Evolutionary conservation across 345 rosid species (phyloP).

Genomic region (Lepidium africanum): DNA sequence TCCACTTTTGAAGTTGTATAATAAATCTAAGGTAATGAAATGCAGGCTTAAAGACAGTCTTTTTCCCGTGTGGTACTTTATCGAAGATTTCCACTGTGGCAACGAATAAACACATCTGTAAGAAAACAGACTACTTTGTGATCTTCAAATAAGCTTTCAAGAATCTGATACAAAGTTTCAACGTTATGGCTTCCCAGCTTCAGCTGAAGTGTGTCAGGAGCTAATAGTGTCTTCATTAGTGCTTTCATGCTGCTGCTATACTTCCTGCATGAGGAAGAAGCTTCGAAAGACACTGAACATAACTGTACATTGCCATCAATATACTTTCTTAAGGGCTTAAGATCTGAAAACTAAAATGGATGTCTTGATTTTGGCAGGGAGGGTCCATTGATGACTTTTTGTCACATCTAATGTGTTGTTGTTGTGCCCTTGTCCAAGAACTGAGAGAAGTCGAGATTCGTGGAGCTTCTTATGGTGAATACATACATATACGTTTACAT

Average conservation of each 20-base stretch:
- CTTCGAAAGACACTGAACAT: constrained; percentile 69
- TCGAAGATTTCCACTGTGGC: constrained; percentile 83
- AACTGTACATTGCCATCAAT: constrained; percentile 36
- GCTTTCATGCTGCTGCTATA: constrained; percentile 91
- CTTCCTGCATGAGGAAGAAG: constrained; percentile 78
- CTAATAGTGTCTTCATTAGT: constrained; percentile 82
- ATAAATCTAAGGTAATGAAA: not conserved
- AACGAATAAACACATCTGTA: constrained; percentile 58
- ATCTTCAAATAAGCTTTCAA: not conserved
- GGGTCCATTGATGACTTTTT: constrained; percentile 86
- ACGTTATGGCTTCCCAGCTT: constrained; percentile 43
- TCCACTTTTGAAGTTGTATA: not conserved
- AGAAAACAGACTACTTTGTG: constrained; percentile 16
- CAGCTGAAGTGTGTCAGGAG: constrained; percentile 75
- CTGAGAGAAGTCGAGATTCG: constrained; percentile 86
- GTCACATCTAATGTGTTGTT: constrained; percentile 93
- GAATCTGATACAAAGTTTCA: not conserved
- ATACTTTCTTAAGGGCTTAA: not conserved
- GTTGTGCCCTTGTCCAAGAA: constrained; percentile 97
- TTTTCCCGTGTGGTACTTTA: constrained; percentile 78
- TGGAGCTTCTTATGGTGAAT: constrained; percentile 43
- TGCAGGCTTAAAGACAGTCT: constrained; percentile 69
- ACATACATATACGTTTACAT: not conserved
- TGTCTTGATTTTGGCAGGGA: constrained; percentile 43
- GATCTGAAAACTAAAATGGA: not conserved